Conservation (phyloP, 129 eudicot genomes). For the Sambucus nigra region DNA sequence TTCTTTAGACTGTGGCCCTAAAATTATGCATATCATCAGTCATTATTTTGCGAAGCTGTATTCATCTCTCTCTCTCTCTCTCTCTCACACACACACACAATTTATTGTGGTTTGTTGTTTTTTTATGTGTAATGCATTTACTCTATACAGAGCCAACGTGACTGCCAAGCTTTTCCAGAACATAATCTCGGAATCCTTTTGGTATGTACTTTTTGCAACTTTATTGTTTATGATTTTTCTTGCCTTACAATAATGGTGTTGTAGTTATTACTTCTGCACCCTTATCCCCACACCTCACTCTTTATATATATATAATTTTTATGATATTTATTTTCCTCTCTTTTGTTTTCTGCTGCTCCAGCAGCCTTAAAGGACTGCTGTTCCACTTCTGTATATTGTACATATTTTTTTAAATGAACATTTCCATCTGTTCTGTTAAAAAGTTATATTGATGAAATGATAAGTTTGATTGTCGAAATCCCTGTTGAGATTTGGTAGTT, state of each 20-base stretch:
- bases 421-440: no score
- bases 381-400: no score
- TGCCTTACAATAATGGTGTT: background rate
- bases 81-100: background rate
- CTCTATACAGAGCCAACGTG: constrained; percentile 33
- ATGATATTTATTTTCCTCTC: no score
- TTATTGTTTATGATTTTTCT: background rate
- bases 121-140: constrained; percentile 6
- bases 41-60: background rate
- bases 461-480: background rate
- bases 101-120: background rate
- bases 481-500: background rate
- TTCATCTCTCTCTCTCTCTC: background rate
- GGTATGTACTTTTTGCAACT: constrained; percentile 29
- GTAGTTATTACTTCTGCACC: background rate
- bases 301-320: no score
- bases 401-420: no score
- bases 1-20: no score
- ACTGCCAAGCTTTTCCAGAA: constrained; percentile 45
- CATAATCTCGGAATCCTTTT: constrained; percentile 79
- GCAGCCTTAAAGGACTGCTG: no score
- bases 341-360: no score
- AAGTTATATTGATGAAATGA: background rate
- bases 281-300: background rate
- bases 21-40: no score